A percentile compares a stretch with the other conserved stretches of the same genome.
These are phyloP conservation scores for Elsinoe batatas DNA, from an alignment of 2,329 filamentous ascomycete genomes.

Conservation along the genomic window DNA sequence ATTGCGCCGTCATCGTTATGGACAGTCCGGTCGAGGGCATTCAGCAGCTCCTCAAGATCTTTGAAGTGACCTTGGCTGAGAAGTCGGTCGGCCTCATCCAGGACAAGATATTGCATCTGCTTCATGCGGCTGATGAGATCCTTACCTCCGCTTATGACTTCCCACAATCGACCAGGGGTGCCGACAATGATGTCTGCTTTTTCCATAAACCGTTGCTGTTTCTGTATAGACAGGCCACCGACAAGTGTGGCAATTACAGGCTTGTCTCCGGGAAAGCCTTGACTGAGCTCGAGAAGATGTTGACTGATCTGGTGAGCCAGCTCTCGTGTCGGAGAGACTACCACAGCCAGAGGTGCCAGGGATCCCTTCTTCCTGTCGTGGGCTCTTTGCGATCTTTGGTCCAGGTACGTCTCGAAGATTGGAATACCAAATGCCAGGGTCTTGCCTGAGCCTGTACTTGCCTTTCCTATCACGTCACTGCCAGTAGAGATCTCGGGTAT, in stretches of 20 bases:
- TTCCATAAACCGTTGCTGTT: constrained; percentile 76
- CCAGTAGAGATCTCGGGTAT: constrained; percentile 77
- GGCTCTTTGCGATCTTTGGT: constrained; percentile 28
- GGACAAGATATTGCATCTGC: constrained; percentile 68
- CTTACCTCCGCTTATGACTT: constrained; percentile 70
- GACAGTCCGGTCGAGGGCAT: constrained; percentile 56
- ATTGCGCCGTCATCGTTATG: constrained; percentile 28
- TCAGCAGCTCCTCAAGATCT: constrained; percentile 80
- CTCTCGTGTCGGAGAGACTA: constrained; percentile 87
- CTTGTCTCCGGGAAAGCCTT: constrained; percentile 50
- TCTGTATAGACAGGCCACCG: constrained; percentile 85
- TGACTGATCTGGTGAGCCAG: constrained; percentile 82
- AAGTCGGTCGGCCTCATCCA: constrained; percentile 89
- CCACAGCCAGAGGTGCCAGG: constrained; percentile 50
- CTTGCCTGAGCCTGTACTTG: constrained; percentile 91
- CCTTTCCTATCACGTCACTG: constrained; percentile 90
- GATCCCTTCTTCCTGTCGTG: constrained; percentile 22
- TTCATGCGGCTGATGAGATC: constrained; percentile 62
- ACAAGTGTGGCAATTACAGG: constrained; percentile 72
- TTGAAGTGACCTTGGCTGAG: constrained; percentile 92
- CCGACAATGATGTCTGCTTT: constrained; percentile 80
- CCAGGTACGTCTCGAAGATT: constrained; percentile 75
- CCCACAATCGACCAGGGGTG: constrained; percentile 89
- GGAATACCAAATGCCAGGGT: constrained; percentile 92
- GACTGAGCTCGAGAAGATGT: constrained; percentile 69